phyloP scores from a whole-genome alignment of 2,329 filamentous ascomycete species.

The Malbranchea zuffiana region DNA sequence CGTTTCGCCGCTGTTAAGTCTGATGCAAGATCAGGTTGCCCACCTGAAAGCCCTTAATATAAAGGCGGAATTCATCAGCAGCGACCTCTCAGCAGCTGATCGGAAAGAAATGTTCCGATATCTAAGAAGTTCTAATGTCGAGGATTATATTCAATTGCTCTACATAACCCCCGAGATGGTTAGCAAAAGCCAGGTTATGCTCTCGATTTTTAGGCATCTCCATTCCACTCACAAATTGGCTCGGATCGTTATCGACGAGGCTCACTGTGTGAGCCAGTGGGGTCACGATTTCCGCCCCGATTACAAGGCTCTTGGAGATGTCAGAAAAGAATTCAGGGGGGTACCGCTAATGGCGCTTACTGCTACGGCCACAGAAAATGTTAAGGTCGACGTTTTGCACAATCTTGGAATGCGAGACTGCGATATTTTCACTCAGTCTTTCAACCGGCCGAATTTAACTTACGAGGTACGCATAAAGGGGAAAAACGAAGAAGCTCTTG shows the following conservation, averaged over 20 bases:
- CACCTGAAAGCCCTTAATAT: constrained; percentile 67
- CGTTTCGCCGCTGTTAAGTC: constrained; percentile 82
- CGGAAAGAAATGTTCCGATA: constrained; percentile 55
- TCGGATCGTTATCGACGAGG: constrained; percentile 91
- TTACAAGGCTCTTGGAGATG: constrained; percentile 73
- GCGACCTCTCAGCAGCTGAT: constrained; percentile 55
- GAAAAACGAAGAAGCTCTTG: constrained; percentile 45
- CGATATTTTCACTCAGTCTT: constrained; percentile 77
- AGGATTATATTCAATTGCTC: constrained; percentile 70
- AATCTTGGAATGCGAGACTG: constrained; percentile 77
- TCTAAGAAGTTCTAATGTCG: constrained; percentile 53
- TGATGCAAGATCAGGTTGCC: constrained; percentile 94
- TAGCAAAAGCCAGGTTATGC: constrained; percentile 62
- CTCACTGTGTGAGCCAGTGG: constrained; percentile 99
- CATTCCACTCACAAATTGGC: constrained; percentile 63
- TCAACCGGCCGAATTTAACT: constrained; percentile 88
- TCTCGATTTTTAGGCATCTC: constrained; percentile 55
- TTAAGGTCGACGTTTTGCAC: constrained; percentile 81
- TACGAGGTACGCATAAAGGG: constrained; percentile 73
- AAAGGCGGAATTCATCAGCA: constrained; percentile 70
- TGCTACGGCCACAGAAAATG: constrained; percentile 86
- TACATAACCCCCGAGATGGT: constrained; percentile 98
- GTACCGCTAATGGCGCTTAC: constrained; percentile 93
- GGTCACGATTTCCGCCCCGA: constrained; percentile 95
- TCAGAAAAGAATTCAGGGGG: constrained; percentile 60